phyloP scores from a whole-genome alignment of 2,329 filamentous ascomycete genomes.

The Aspergillus proliferans region DNA sequence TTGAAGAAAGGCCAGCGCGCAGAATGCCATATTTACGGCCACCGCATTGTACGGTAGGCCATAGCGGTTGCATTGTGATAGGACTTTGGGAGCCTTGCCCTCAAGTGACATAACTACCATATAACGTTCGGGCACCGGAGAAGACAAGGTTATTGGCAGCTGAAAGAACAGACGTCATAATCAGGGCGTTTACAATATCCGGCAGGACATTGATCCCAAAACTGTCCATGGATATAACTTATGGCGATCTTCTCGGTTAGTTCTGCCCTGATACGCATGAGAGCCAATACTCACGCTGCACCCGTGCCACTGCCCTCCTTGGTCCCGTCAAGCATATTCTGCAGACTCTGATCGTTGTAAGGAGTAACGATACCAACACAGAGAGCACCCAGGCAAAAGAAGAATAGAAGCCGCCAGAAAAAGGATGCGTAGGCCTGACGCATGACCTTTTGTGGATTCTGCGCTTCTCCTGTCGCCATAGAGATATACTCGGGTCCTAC shows the following conservation, averaged over 20 bases:
- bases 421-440: constrained; percentile 67
- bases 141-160: constrained; percentile 60
- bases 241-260: constrained; percentile 45
- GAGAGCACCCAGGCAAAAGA: constrained; percentile 66
- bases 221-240: constrained; percentile 59
- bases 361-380: constrained; percentile 64
- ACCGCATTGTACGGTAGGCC: constrained; percentile 69
- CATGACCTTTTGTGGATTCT: constrained; percentile 62
- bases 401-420: constrained; percentile 67
- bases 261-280: background rate
- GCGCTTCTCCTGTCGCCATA: constrained; percentile 58
- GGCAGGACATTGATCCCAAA: constrained; percentile 56
- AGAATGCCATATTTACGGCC: constrained; percentile 55
- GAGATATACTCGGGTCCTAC: constrained; percentile 60
- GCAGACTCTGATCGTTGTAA: constrained; percentile 56
- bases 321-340: constrained; percentile 44
- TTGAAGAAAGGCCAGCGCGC: constrained; percentile 66
- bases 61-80: constrained; percentile 46
- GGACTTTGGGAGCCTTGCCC: constrained; percentile 49
- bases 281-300: constrained; percentile 41
- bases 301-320: constrained; percentile 45
- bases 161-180: constrained; percentile 60
- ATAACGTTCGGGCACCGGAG: constrained; percentile 58
- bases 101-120: constrained; percentile 60
- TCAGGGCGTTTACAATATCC: constrained; percentile 62